phyloP scores from a whole-genome alignment of 2,329 filamentous ascomycete genomes.

The Penicillium polonicum region DNA sequence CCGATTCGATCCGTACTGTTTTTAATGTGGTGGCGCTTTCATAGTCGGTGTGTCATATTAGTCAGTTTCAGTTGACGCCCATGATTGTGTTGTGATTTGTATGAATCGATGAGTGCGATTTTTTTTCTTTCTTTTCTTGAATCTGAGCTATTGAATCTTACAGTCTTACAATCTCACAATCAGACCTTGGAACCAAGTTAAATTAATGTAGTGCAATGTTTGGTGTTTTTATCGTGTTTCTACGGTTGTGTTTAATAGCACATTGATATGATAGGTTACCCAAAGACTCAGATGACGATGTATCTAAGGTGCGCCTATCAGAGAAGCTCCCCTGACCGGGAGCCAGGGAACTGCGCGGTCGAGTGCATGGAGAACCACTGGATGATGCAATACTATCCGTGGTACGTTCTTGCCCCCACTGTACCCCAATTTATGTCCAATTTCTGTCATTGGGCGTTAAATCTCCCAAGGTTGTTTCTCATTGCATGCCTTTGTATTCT shows the following conservation, averaged over 20 bases:
- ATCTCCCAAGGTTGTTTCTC: not conserved
- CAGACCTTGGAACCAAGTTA: not conserved
- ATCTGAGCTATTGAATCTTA: not conserved
- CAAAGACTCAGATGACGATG: not conserved
- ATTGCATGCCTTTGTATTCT: not conserved
- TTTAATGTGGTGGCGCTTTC: slow-evolving; percentile 3
- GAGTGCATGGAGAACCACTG: not conserved
- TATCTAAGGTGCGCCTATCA: not conserved
- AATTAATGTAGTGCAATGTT: not conserved
- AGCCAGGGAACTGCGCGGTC: slow-evolving; percentile 3
- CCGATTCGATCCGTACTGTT: not conserved
- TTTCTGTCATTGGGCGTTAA: not conserved
- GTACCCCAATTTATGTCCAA: not conserved
- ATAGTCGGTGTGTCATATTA: slow-evolving; percentile 5
- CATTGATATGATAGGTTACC: slow-evolving; percentile 1
- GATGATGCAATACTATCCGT: not conserved
- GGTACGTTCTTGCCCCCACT: not conserved
- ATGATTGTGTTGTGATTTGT: not conserved
- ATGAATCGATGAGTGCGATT: not conserved
- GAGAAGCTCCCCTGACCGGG: not conserved
- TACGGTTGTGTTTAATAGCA: not conserved
- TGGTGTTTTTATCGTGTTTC: not conserved
- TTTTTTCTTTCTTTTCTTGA: not conserved
- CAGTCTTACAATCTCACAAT: not conserved
- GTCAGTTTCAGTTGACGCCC: not conserved